phyloP scores from a whole-genome alignment of 768 basidiomycete species.

The Rhizopogon vinicolor region DNA sequence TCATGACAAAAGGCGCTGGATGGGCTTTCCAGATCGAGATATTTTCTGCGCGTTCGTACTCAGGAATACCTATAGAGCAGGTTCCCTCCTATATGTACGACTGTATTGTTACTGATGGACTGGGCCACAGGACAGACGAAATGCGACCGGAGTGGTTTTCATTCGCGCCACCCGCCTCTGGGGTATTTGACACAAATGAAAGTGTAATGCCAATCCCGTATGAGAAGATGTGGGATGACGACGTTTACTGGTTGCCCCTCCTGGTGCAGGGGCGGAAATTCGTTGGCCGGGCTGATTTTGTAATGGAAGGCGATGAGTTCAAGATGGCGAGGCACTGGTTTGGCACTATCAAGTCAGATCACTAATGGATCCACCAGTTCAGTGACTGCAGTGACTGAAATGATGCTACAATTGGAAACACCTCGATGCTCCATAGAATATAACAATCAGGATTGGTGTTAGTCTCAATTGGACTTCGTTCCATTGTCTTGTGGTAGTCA shows the following conservation, averaged over 20 bases:
- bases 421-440: not conserved
- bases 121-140: constrained; percentile 66
- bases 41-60: constrained; percentile 59
- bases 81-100: constrained; percentile 15
- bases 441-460: not conserved
- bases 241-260: constrained; percentile 64
- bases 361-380: not conserved
- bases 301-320: constrained; percentile 82
- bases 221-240: constrained; percentile 55
- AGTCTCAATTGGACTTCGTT: too few species aligned
- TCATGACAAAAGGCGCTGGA: constrained; percentile 48
- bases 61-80: constrained; percentile 64
- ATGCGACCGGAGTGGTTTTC: constrained; percentile 85
- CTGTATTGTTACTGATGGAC: not conserved
- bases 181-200: not conserved
- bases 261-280: constrained; percentile 41
- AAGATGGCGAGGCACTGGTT: constrained; percentile 73
- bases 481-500: too few species aligned
- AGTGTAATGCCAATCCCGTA: constrained; percentile 51
- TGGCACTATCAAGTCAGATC: constrained; percentile 42
- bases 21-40: constrained; percentile 71
- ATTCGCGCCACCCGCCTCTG: not conserved
- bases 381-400: not conserved
- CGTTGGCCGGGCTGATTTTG: constrained; percentile 50
- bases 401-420: not conserved